Base-by-base conservation (phyloP, 441 rosid genomes). In the Theobroma grandiflorum region DNA sequence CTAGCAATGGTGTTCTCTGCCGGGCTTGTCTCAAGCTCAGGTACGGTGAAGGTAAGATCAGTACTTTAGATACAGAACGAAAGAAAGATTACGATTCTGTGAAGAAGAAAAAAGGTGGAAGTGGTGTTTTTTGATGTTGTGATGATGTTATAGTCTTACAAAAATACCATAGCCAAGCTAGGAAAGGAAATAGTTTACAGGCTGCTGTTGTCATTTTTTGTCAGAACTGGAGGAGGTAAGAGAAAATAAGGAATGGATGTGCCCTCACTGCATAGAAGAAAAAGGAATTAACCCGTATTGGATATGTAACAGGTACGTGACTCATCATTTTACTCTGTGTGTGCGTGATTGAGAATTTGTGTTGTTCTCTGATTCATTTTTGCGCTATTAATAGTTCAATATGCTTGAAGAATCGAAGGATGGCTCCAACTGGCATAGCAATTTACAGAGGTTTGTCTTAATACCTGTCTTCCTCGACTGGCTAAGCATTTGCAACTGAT, bases 251-350 rank as follows among this genome's bases (percentile, higher is more conserved):
- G 78, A 84, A 14, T 86, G 89, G 91, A 84, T 81, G 89, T 88
- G 91, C 65, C 91, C 89, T 80, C 88, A 86, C 71, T 88, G 88
- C 77, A 74, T 86, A 61, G 91, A 88, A 85, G 86, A 85, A 71
- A 78, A 73, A 80, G 88, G 91, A 80, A 55, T 64, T 33, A 86
- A 80, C 1, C 86, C 89, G 18, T 81, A 79, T 38, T 86, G 87
- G 90, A 88, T 88, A 74, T 88, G 86, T 74, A 87, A 84, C 73
- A 87, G 89, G 89, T 82, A 83, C 3, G 43, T 15, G 33, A 7
- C 26, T 53, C 33, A 5, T 50, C 16, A 31, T 72, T 26, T 26
- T 26, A 0, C 31, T 26, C 0, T 26, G 31, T 26, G 31, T 26
- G 31, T 26, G 31, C 1, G 31, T 26, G 31, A 26, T 26, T 26